Conservation (phyloP, 495 filamentous ascomycete species). For the Neurospora tetraspora region DNA sequence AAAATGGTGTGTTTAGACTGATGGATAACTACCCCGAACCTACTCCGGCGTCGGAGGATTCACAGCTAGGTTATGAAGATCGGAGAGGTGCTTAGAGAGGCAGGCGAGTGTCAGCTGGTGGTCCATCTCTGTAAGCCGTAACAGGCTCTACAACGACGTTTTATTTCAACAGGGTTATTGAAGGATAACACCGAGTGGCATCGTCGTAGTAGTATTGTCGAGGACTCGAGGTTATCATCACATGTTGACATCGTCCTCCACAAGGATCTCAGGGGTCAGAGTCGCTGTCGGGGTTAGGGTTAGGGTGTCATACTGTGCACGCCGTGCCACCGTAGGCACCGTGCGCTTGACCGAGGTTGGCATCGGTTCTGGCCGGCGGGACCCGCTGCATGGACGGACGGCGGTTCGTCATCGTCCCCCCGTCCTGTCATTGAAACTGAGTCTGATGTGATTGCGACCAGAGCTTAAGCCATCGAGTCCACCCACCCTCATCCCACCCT, state of each 20-base stretch:
- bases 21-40: not conserved
- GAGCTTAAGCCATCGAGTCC: not conserved
- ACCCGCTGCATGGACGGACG: constrained; percentile 1
- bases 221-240: not conserved
- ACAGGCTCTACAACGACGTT: not conserved
- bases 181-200: not conserved
- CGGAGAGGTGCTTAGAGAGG: not conserved
- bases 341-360: constrained; percentile 26
- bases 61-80: not conserved
- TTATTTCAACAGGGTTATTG: not conserved
- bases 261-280: not conserved
- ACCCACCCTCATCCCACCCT: constrained; percentile 2
- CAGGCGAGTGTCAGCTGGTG: not conserved
- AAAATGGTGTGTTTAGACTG: not conserved
- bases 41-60: not conserved
- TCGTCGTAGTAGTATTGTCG: not conserved
- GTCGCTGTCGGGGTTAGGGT: constrained; percentile 16
- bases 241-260: not conserved
- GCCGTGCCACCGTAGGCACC: not conserved
- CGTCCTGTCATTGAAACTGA: not conserved
- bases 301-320: not conserved
- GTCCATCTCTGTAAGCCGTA: not conserved
- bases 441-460: not conserved
- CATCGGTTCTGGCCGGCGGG: constrained; percentile 25
- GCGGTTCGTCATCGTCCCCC: constrained; percentile 11